Percentiles rank a stretch among this genome's conserved stretches.
phyloP scores from a whole-genome alignment of 192 early-diverging fungal genomes.

The Podila epigama region DNA sequence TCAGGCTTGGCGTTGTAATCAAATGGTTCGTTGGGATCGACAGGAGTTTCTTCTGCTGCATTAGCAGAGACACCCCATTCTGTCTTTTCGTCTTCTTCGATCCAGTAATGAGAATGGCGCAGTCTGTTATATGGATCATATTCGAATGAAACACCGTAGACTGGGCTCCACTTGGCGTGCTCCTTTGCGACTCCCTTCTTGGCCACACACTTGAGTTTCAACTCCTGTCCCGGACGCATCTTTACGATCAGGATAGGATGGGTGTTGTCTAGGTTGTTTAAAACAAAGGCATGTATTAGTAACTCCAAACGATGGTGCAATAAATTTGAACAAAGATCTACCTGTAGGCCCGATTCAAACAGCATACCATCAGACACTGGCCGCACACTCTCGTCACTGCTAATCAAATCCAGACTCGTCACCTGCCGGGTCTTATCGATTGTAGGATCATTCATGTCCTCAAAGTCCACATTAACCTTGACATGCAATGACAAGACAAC shows the following conservation, averaged over 20 bases:
- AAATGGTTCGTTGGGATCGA: constrained; percentile 64
- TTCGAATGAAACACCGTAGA: constrained; percentile 89
- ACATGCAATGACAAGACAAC: constrained; percentile 89
- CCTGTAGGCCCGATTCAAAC: background rate
- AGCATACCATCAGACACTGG: constrained; percentile 68
- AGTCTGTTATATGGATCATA: constrained; percentile 97
- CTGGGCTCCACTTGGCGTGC: constrained; percentile 97
- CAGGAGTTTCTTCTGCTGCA: constrained; percentile 65
- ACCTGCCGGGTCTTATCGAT: constrained; percentile 79
- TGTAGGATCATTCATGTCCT: constrained; percentile 45
- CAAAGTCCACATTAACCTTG: constrained; percentile 73
- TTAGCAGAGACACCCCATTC: constrained; percentile 82
- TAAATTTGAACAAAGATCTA: background rate
- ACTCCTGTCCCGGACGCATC: constrained; percentile 91
- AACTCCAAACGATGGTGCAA: background rate
- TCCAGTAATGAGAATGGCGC: constrained; percentile 92
- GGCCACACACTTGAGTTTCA: constrained; percentile 90
- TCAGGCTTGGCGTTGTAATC: constrained; percentile 85
- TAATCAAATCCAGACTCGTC: constrained; percentile 82
- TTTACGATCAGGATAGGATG: constrained; percentile 79
- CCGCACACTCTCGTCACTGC: constrained; percentile 72
- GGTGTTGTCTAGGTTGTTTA: constrained; percentile 12
- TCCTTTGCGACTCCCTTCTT: constrained; percentile 98
- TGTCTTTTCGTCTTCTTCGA: constrained; percentile 80
- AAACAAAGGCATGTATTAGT: background rate